These are phyloP conservation scores for Penicillium cinerascens DNA, from an alignment of 495 filamentous ascomycete species.

Conservation along the genomic window DNA sequence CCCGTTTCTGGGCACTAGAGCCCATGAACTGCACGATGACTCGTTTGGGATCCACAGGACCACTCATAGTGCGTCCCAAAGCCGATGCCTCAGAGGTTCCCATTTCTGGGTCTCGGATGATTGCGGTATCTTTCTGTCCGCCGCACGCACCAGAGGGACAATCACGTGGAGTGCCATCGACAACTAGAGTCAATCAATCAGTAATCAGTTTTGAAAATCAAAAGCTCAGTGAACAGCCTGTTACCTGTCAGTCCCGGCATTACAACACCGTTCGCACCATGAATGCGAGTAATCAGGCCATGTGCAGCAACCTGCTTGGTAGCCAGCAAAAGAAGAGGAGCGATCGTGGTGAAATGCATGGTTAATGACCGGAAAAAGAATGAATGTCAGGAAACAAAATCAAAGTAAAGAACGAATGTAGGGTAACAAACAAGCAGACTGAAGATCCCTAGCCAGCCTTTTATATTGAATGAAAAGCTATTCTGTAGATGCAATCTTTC, in stretches of 20 bases:
- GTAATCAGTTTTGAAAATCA: not conserved
- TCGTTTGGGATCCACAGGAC: constrained; percentile 45
- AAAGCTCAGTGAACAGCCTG: not conserved
- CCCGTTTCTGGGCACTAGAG: not conserved
- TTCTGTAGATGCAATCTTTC: not conserved
- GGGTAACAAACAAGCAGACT: too few relatives aligned
- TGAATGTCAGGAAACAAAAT: not conserved
- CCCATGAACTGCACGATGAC: constrained; percentile 35
- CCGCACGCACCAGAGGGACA: constrained; percentile 50
- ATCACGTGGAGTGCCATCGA: constrained; percentile 56
- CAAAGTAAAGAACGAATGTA: not conserved
- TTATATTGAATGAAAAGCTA: too few relatives aligned
- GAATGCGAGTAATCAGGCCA: constrained; percentile 49
- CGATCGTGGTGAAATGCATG: not conserved
- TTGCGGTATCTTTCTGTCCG: constrained; percentile 40
- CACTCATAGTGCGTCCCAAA: constrained; percentile 55
- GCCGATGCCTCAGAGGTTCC: constrained; percentile 41
- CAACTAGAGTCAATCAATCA: constrained; percentile 32
- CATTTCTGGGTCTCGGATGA: constrained; percentile 48
- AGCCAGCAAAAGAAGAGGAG: constrained; percentile 4
- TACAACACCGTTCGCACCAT: constrained; percentile 50
- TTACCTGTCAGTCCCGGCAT: constrained; percentile 50
- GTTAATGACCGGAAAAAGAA: not conserved
- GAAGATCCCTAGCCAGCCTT: too few relatives aligned
- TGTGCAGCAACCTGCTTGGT: constrained; percentile 34